Percentiles rank a stretch among this genome's conserved stretches.
Evolutionary conservation across 176 grass and related monocot species (phyloP).

Genomic region (Carex littledalei): DNA sequence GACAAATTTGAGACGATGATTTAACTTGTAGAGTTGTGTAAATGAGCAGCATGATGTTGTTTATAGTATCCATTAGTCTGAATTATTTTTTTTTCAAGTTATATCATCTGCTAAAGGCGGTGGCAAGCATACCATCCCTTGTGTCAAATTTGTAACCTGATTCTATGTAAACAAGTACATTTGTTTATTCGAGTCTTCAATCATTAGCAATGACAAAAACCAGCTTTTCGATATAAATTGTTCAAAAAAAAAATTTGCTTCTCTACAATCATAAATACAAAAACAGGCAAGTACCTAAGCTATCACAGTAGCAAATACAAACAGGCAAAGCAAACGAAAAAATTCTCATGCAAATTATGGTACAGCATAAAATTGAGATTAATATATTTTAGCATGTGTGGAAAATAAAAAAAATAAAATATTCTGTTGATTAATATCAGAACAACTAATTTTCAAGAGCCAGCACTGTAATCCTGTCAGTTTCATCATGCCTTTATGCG

Average conservation of each 20-base stretch:
- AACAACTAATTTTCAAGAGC: neutral
- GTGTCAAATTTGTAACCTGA: neutral
- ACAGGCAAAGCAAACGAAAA: neutral
- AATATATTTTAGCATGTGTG: neutral
- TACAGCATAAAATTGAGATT: neutral
- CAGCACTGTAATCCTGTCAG: conserved; percentile 2
- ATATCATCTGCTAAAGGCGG: neutral
- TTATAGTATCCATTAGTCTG: neutral
- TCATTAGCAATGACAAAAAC: neutral
- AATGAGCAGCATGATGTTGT: neutral
- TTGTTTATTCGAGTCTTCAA: neutral
- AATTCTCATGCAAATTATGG: neutral
- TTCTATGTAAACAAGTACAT: conserved; percentile 1
- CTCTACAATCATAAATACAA: neutral
- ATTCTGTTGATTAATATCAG: neutral
- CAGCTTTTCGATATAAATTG: neutral
- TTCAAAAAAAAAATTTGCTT: neutral
- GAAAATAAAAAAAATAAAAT: neutral
- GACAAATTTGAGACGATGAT: conserved; percentile 92
- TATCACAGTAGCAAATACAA: neutral
- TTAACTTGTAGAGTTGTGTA: conserved; percentile 17
- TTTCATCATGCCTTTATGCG: conserved; percentile 55
- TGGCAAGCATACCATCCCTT: neutral
- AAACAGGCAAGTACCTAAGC: neutral
- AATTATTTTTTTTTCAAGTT: neutral